A percentile compares a stretch with the other conserved stretches of the same genome.
Conservation (phyloP, 805 yeast species). For the Pichia exigua region DNA sequence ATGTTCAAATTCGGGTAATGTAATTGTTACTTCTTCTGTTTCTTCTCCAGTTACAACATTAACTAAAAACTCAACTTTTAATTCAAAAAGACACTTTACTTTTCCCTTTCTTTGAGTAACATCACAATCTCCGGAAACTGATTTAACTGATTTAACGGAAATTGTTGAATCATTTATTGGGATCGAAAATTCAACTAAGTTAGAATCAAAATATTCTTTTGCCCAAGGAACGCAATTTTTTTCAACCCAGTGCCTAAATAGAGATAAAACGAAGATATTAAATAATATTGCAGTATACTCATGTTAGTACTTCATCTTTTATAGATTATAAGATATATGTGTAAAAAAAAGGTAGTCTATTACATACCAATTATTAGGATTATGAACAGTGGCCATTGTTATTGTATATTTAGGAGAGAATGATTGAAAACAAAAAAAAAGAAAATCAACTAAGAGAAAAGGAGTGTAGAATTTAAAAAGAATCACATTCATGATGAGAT, state of each 20-base stretch:
- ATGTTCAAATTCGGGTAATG: slow-evolving; percentile 64
- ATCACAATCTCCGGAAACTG: slow-evolving; percentile 67
- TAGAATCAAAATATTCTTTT: slow-evolving; percentile 58
- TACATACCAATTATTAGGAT: slow-evolving; percentile 80
- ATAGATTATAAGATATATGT: background rate
- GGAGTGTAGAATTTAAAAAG: background rate
- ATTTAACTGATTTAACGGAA: slow-evolving; percentile 30
- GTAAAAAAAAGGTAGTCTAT: background rate
- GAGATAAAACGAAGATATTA: background rate
- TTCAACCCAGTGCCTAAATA: slow-evolving; percentile 87
- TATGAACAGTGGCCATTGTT: slow-evolving; percentile 73
- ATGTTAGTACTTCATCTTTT: background rate
- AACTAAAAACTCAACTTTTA: slow-evolving; percentile 44
- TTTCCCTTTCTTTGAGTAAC: slow-evolving; percentile 81
- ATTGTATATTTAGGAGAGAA: background rate
- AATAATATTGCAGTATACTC: background rate
- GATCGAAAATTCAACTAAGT: slow-evolving; percentile 42
- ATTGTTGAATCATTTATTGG: slow-evolving; percentile 29
- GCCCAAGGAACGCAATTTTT: slow-evolving; percentile 94
- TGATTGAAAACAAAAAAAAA: too few species aligned
- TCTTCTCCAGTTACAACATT: slow-evolving; percentile 28
- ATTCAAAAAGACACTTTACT: slow-evolving; percentile 67
- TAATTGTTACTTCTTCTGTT: slow-evolving; percentile 37
- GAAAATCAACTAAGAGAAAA: background rate
- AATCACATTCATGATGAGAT: background rate